Evolutionary conservation across 2,329 filamentous ascomycete species (phyloP).

Genomic region (Talaromyces sp.): DNA sequence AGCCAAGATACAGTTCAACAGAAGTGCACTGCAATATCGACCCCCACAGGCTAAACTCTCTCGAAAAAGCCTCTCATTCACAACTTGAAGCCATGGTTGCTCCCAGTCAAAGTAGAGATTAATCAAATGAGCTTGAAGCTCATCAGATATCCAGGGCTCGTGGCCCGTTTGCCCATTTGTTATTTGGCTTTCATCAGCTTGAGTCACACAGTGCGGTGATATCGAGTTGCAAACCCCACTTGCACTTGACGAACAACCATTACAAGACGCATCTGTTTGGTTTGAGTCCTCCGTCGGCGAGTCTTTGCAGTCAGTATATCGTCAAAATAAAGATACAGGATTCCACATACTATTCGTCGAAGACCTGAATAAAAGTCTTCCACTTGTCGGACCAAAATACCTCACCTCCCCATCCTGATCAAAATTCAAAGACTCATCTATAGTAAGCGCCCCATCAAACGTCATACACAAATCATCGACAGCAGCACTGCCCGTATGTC

Average conservation of each 20-base stretch:
- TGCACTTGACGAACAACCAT: background rate
- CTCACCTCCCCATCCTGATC: constrained; percentile 39
- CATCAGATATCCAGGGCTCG: constrained; percentile 14
- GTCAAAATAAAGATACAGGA: background rate
- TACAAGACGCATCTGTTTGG: constrained; percentile 9
- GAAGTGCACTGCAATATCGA: constrained; percentile 34
- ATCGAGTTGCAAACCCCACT: background rate
- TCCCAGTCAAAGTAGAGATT: constrained; percentile 44
- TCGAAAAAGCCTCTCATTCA: constrained; percentile 41
- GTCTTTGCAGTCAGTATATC: constrained; percentile 2
- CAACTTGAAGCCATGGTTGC: constrained; percentile 40
- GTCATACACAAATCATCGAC: constrained; percentile 25
- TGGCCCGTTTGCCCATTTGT: background rate
- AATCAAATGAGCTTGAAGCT: constrained; percentile 34
- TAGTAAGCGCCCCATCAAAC: constrained; percentile 36
- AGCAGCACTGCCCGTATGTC: constrained; percentile 4
- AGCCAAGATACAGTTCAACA: constrained; percentile 40
- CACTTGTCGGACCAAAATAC: constrained; percentile 43
- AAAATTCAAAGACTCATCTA: constrained; percentile 42
- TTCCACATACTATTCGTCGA: constrained; percentile 12
- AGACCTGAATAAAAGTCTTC: constrained; percentile 35
- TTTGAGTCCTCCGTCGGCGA: constrained; percentile 7
- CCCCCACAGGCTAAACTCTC: constrained; percentile 29
- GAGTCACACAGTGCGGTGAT: background rate
- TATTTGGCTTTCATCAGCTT: background rate